A percentile compares a stretch with the other conserved stretches of the same genome.
phyloP scores from a whole-genome alignment of 305 asterid species.

The Rubia occidens region DNA sequence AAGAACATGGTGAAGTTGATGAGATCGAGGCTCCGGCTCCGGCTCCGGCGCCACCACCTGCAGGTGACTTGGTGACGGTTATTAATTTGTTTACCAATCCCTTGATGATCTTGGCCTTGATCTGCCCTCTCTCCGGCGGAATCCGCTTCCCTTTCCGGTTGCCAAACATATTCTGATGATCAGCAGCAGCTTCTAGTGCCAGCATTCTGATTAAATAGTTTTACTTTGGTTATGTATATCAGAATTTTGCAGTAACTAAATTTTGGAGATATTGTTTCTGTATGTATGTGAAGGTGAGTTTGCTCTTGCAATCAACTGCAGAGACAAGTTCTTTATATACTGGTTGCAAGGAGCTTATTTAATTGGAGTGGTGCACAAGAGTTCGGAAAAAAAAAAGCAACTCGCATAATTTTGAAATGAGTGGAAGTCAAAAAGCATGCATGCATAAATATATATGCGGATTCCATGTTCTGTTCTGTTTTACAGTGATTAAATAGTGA shows the following conservation, averaged over 20 bases:
- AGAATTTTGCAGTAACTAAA: neutral
- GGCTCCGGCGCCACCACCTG: neutral
- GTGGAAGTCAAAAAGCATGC: neutral
- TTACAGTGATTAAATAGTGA: neutral
- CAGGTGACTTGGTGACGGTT: neutral
- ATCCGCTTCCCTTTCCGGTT: neutral
- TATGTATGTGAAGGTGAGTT: neutral
- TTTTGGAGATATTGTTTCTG: neutral
- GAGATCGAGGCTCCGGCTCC: neutral
- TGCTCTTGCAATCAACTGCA: neutral
- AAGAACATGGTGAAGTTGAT: neutral
- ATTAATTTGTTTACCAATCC: conserved; percentile 14
- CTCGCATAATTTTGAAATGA: neutral
- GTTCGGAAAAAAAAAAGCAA: neutral
- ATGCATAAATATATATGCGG: neutral
- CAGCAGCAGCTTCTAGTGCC: neutral
- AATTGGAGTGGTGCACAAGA: neutral
- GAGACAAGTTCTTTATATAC: too few relatives aligned
- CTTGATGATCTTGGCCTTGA: conserved; percentile 23
- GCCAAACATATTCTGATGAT: neutral
- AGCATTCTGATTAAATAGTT: neutral
- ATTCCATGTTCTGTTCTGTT: neutral
- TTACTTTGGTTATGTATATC: too few relatives aligned
- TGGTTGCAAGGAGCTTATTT: neutral
- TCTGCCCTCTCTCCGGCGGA: conserved; percentile 24